Evolutionary conservation across 2,329 filamentous ascomycete species (phyloP), one percentile per base, ranked within the genome.

Genomic region (Colletotrichum scovillei): DNA sequence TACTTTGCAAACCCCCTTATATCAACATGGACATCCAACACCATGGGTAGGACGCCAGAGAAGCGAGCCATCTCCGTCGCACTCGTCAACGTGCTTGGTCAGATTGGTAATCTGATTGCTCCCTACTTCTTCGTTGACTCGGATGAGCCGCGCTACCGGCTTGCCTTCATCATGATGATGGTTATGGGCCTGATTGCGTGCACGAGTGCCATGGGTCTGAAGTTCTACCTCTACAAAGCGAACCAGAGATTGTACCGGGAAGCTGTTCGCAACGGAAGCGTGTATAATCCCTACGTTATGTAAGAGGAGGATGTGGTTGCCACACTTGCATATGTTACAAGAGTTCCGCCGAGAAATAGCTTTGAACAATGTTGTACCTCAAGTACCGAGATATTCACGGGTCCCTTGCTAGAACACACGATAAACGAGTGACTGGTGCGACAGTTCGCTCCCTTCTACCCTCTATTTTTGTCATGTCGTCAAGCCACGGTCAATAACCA

Each of bases 51-150:
- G 14, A 79, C 78, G 1, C 76, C 77, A 0, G 78, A 79, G 65
- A 79, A 79, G 68, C 56, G 77, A 5, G 78, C 78, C 1, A 74
- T 75, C 2, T 78, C 77, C 0, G 78, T 77, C 2, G 77, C 77
- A 0, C 55, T 74, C 6, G 72, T 74, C 63, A 74, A 74, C 8
- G 72, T 74, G 6, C 53, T 74, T 4, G 72, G 72, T 2, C 72
- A 74, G 56, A 66, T 74, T 60, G 38, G 79, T 0, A 80, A 79
- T 52, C 73, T 80, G 19, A 77, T 76, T 56, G 77, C 77, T 1
- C 78, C 78, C 0, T 79, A 79, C 56, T 80, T 79, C 68, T 80
- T 80, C 46, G 74, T 73, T 1, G 42, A 73, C 2, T 67, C 55
- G 5, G 77, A 79, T 24, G 76, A 76, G 1, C 78, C 78, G 0